A percentile compares a stretch with the other conserved stretches of the same genome.
phyloP scores from a whole-genome alignment of 768 basidiomycete species.

The Xanthoconium purpureum region DNA sequence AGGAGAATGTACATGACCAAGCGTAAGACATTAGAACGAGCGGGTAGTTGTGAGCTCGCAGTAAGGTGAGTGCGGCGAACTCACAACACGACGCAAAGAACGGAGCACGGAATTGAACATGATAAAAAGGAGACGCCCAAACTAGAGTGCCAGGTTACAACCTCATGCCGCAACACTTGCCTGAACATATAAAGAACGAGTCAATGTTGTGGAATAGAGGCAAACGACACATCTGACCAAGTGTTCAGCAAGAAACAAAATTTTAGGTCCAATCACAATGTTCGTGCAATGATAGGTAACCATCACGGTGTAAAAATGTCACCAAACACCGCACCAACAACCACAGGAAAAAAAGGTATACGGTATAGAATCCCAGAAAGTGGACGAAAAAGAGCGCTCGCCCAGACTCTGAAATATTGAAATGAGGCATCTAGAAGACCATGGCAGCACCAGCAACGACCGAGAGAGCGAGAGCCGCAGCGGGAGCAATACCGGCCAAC shows the following conservation, averaged over 20 bases:
- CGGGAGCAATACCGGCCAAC: constrained; percentile 30
- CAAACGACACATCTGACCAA: constrained; percentile 14
- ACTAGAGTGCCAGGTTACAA: background rate
- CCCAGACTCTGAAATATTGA: background rate
- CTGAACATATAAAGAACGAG: background rate
- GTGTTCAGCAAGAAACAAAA: background rate
- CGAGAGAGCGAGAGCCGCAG: constrained; percentile 41
- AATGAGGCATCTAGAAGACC: constrained; percentile 38
- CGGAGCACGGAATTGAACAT: background rate
- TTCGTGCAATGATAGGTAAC: constrained; percentile 10
- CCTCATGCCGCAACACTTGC: background rate
- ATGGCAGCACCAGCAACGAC: constrained; percentile 48
- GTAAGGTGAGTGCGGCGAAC: no score
- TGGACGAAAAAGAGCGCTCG: background rate
- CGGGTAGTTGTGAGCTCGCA: no score
- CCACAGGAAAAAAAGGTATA: constrained; percentile 19
- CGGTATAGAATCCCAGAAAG: background rate
- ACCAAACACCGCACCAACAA: constrained; percentile 9
- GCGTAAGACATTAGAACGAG: no score
- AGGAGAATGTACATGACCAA: no score
- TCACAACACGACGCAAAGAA: no score
- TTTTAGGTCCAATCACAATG: constrained; percentile 18
- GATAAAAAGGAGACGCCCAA: background rate
- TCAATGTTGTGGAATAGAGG: background rate
- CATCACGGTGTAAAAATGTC: constrained; percentile 13